These are phyloP conservation scores for Tolypocladium amazonense DNA, from an alignment of 2,329 filamentous ascomycete species.

Conservation along the genomic window DNA sequence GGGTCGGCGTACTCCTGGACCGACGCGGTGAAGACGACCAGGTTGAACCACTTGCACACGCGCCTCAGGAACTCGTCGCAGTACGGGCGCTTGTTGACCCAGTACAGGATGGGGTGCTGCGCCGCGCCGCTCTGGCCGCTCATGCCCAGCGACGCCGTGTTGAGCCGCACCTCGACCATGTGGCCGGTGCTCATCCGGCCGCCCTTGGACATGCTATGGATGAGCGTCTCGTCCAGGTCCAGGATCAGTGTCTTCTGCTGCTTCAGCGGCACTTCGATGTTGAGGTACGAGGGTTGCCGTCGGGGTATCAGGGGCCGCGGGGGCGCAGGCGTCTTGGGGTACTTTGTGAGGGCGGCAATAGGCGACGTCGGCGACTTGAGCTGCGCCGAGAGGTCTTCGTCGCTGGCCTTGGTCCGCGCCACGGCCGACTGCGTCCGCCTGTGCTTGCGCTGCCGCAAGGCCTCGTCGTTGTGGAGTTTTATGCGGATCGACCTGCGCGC, in stretches of 20 bases:
- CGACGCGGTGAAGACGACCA: slow-evolving; percentile 92
- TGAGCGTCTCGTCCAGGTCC: slow-evolving; percentile 93
- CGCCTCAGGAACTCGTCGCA: slow-evolving; percentile 92
- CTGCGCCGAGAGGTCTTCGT: slow-evolving; percentile 57
- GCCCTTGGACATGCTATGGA: slow-evolving; percentile 96
- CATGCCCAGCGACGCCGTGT: slow-evolving; percentile 57
- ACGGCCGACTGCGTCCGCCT: slow-evolving; percentile 46
- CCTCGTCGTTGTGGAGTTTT: slow-evolving; percentile 75
- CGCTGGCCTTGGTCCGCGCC: slow-evolving; percentile 28
- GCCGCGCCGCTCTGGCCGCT: slow-evolving; percentile 56
- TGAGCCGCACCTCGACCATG: slow-evolving; percentile 95
- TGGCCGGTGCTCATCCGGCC: slow-evolving; percentile 92
- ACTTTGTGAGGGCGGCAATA: slow-evolving; percentile 67
- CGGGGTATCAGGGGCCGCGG: slow-evolving; percentile 83
- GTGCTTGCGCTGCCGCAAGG: slow-evolving; percentile 61
- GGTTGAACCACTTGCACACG: slow-evolving; percentile 95
- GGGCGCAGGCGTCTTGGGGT: slow-evolving; percentile 80
- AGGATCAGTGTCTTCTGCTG: slow-evolving; percentile 89
- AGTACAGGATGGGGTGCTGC: slow-evolving; percentile 95
- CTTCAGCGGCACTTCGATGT: slow-evolving; percentile 41
- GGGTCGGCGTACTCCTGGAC: slow-evolving; percentile 98
- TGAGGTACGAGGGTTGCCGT: slow-evolving; percentile 79
- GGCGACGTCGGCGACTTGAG: slow-evolving; percentile 92
- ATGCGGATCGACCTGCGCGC: slow-evolving; percentile 78
- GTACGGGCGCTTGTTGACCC: slow-evolving; percentile 94